Evolutionary conservation across 2,329 filamentous ascomycete genomes (phyloP).

Genomic region (Huntiella abstrusa): DNA sequence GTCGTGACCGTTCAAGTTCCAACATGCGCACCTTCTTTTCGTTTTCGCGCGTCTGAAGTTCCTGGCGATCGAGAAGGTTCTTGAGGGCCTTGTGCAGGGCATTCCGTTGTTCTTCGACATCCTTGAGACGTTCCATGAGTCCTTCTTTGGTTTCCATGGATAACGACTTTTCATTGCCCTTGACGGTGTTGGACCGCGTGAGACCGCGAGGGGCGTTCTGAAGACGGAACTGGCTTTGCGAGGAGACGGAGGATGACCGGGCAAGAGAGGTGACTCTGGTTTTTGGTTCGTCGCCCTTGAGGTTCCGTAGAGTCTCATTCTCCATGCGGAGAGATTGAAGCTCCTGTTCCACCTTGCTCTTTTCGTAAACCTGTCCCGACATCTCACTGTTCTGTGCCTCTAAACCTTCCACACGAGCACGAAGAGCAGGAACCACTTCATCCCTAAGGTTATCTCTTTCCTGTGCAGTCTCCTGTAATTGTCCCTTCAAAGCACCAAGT

Average conservation of each 20-base stretch:
- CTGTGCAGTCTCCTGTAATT: conserved; percentile 65
- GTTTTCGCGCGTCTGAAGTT: conserved; percentile 67
- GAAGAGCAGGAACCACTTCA: conserved; percentile 64
- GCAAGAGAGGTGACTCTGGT: conserved; percentile 11
- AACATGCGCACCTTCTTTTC: conserved; percentile 61
- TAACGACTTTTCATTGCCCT: conserved; percentile 20
- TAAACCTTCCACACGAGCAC: conserved; percentile 56
- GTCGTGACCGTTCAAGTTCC: conserved; percentile 59
- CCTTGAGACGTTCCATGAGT: conserved; percentile 64
- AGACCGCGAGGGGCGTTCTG: conserved; percentile 18
- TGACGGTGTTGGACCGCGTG: conserved; percentile 40
- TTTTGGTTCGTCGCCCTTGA: conserved; percentile 15
- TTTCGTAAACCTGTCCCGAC: conserved; percentile 58
- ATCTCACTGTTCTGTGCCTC: conserved; percentile 56
- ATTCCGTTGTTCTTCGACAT: conserved; percentile 84
- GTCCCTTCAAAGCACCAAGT: conserved; percentile 60
- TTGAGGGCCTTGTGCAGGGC: conserved; percentile 76
- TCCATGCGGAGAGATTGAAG: conserved; percentile 50
- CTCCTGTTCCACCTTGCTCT: conserved; percentile 74
- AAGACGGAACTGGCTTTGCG: conserved; percentile 16
- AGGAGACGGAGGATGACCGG: conserved; percentile 17
- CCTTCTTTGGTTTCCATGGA: conserved; percentile 43
- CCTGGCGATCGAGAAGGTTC: conserved; percentile 68
- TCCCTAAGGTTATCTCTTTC: conserved; percentile 86
- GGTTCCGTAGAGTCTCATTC: conserved; percentile 39